Evolutionary conservation across 495 filamentous ascomycete species (phyloP).

Genomic region (Penicillium herquei): DNA sequence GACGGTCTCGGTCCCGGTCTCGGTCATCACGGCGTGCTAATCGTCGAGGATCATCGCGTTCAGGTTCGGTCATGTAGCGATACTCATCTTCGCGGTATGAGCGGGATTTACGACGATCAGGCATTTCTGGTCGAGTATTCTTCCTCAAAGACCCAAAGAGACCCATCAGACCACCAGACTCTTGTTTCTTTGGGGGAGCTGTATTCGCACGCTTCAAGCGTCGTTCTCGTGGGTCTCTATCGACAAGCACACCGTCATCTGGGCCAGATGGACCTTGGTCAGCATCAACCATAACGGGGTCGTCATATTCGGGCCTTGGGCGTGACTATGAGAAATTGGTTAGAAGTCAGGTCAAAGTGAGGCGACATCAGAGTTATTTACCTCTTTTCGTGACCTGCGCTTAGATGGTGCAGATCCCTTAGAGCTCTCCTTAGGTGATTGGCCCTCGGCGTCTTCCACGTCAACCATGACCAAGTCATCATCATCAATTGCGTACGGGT

Average conservation of each 20-base stretch:
- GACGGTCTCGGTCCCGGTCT: constrained; percentile 23
- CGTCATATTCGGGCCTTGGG: constrained; percentile 36
- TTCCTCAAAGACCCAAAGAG: constrained; percentile 47
- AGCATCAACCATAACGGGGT: constrained; percentile 48
- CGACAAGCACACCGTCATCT: constrained; percentile 75
- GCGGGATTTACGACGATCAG: constrained; percentile 42
- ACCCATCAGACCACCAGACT: constrained; percentile 47
- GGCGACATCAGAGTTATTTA: constrained; percentile 13
- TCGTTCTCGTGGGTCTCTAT: constrained; percentile 66
- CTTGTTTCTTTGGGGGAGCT: constrained; percentile 42
- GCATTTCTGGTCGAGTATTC: constrained; percentile 33
- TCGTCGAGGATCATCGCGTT: constrained; percentile 43
- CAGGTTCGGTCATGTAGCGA: constrained; percentile 35
- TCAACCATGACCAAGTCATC: constrained; percentile 60
- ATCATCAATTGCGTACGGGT: constrained; percentile 59
- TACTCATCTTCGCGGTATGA: constrained; percentile 39
- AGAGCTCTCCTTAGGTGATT: constrained; percentile 35
- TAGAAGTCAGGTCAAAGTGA: background rate
- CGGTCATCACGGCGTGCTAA: constrained; percentile 40
- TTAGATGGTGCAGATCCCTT: constrained; percentile 36
- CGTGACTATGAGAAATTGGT: constrained; percentile 23
- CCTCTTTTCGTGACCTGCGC: constrained; percentile 38
- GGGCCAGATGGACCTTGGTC: constrained; percentile 42
- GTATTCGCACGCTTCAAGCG: constrained; percentile 44
- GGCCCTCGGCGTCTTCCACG: constrained; percentile 42